These are phyloP conservation scores for Hymenoscyphus occultus DNA, from an alignment of 2,329 filamentous ascomycete species.

Conservation along the genomic window DNA sequence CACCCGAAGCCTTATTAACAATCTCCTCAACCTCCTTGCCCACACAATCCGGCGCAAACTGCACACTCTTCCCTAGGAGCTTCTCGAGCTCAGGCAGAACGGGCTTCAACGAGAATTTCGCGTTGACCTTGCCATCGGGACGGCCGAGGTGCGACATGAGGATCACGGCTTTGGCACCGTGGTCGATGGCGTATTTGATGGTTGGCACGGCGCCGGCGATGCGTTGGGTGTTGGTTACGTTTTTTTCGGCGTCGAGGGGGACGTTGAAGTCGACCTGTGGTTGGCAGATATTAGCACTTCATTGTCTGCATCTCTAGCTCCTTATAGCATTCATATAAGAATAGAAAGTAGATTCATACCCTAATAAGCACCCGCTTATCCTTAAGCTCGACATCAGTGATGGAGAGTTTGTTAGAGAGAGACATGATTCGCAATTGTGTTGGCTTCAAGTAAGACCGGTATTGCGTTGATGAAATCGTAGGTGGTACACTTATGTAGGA, in stretches of 20 bases:
- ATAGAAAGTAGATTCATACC: conserved; percentile 53
- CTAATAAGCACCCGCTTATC: conserved; percentile 97
- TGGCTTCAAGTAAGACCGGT: neutral
- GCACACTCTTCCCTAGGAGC: conserved; percentile 76
- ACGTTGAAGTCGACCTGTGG: conserved; percentile 98
- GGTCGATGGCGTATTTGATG: conserved; percentile 88
- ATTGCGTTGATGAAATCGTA: no score
- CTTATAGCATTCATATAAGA: neutral
- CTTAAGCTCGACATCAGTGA: conserved; percentile 95
- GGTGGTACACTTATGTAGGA: neutral
- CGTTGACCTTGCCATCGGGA: conserved; percentile 82
- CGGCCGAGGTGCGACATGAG: conserved; percentile 99
- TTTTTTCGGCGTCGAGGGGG: conserved; percentile 86
- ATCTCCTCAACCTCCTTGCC: conserved; percentile 86
- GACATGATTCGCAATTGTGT: conserved; percentile 65
- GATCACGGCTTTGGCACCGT: conserved; percentile 88
- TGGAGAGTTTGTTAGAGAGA: conserved; percentile 96
- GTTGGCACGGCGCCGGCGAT: conserved; percentile 94
- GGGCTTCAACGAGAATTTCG: conserved; percentile 93
- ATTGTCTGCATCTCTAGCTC: conserved; percentile 1
- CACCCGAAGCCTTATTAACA: conserved; percentile 77
- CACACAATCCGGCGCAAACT: conserved; percentile 86
- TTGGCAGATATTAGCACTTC: neutral
- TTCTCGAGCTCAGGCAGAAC: conserved; percentile 90
- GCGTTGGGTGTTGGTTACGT: conserved; percentile 97